These are phyloP conservation scores for Leccinum uliginosum DNA, from an alignment of 768 basidiomycete species.

Conservation along the genomic window DNA sequence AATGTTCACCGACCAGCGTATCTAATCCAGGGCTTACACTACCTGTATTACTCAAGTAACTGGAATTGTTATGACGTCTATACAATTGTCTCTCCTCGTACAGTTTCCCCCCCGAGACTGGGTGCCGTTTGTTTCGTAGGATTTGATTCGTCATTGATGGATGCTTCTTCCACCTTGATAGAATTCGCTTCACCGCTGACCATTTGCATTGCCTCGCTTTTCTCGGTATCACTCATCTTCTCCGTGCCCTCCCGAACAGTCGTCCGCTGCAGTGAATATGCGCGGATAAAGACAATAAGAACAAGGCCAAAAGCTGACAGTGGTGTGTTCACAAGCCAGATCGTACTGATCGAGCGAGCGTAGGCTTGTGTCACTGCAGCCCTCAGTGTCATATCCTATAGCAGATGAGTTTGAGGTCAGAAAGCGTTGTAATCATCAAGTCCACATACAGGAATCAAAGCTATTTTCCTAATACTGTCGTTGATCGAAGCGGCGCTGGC, in stretches of 20 bases:
- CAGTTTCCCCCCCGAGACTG: not conserved
- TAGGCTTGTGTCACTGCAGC: constrained; percentile 35
- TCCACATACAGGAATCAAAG: constrained; percentile 24
- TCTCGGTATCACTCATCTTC: constrained; percentile 29
- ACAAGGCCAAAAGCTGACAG: constrained; percentile 30
- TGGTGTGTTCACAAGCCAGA: constrained; percentile 38
- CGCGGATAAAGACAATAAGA: constrained; percentile 32
- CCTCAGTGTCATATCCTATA: constrained; percentile 28
- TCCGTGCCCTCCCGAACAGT: constrained; percentile 11
- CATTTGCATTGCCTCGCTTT: constrained; percentile 6
- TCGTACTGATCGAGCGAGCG: constrained; percentile 32
- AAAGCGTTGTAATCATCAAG: constrained; percentile 1
- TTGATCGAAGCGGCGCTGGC: constrained; percentile 43
- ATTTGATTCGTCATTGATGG: not conserved
- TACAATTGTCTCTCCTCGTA: not conserved
- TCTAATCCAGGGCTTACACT: not conserved
- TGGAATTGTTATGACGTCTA: not conserved
- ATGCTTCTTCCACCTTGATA: not conserved
- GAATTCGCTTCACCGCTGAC: not conserved
- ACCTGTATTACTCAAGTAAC: not conserved
- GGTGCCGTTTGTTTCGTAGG: not conserved
- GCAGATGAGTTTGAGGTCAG: constrained; percentile 4
- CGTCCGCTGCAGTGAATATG: constrained; percentile 33
- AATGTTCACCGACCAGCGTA: not conserved
- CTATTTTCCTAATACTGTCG: constrained; percentile 44